Conservation (phyloP, 2,329 filamentous ascomycete genomes). For the Exserohilum turcica region DNA sequence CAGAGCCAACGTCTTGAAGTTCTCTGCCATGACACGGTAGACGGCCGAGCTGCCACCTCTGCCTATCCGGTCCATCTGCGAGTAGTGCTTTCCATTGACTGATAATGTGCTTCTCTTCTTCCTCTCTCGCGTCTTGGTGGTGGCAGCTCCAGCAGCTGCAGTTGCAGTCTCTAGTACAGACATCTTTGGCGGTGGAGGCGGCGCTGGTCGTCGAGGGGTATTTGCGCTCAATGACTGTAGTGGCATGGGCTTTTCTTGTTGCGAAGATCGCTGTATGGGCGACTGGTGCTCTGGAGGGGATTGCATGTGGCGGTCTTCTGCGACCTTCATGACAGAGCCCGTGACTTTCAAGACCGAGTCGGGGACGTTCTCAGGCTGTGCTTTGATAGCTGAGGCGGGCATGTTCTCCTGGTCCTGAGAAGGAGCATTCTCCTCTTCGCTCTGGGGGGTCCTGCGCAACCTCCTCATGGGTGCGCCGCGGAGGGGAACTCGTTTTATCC, state of each 20-base stretch:
- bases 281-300: slow-evolving; percentile 33
- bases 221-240: slow-evolving; percentile 64
- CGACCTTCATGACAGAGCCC: slow-evolving; percentile 44
- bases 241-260: slow-evolving; percentile 53
- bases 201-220: slow-evolving; percentile 78
- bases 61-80: slow-evolving; percentile 86
- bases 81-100: slow-evolving; percentile 90
- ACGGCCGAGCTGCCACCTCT: slow-evolving; percentile 93
- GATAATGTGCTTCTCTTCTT: slow-evolving; percentile 83
- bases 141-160: slow-evolving; percentile 77
- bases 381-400: slow-evolving; percentile 40
- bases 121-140: slow-evolving; percentile 70
- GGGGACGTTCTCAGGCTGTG: slow-evolving; percentile 33
- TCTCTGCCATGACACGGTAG: slow-evolving; percentile 95
- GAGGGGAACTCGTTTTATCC: slow-evolving; percentile 48
- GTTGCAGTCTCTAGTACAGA: slow-evolving; percentile 92
- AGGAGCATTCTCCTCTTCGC: slow-evolving; percentile 45
- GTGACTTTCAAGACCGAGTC: slow-evolving; percentile 41
- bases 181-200: slow-evolving; percentile 91
- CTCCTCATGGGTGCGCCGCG: slow-evolving; percentile 48
- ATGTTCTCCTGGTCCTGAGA: slow-evolving; percentile 85
- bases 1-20: slow-evolving; percentile 91
- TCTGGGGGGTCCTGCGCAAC: slow-evolving; percentile 47
- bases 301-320: slow-evolving; percentile 31
- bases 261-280: slow-evolving; percentile 37